phyloP scores from a whole-genome alignment of 2,329 filamentous ascomycete species.

The Dactylonectria macrodidyma region DNA sequence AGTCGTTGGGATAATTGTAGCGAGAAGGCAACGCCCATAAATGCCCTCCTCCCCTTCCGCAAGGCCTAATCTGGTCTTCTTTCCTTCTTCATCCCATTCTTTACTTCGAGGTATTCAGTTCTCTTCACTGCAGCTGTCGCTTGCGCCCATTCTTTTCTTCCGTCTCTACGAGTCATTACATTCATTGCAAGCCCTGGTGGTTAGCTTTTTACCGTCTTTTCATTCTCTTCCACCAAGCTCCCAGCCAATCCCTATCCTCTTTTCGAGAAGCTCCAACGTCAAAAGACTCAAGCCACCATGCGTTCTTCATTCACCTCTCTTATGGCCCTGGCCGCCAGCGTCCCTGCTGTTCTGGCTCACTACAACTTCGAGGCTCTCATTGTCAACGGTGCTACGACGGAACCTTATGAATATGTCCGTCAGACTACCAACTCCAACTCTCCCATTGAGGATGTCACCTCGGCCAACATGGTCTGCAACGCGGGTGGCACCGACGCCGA shows the following conservation, averaged over 20 bases:
- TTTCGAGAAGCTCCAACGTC: slow-evolving; percentile 15
- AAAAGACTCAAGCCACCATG: slow-evolving; percentile 42
- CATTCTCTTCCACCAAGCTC: slow-evolving; percentile 13
- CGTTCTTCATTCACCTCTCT: slow-evolving; percentile 46
- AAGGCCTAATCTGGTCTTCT: slow-evolving; percentile 13
- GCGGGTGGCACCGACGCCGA: slow-evolving; percentile 54
- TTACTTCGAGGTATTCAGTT: slow-evolving; percentile 39
- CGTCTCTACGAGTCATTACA: slow-evolving; percentile 44
- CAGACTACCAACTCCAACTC: slow-evolving; percentile 63
- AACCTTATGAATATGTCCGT: slow-evolving; percentile 64
- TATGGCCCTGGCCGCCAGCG: slow-evolving; percentile 45
- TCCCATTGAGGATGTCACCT: slow-evolving; percentile 57
- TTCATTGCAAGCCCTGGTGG: slow-evolving; percentile 49
- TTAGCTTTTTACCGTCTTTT: slow-evolving; percentile 22
- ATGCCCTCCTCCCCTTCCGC: slow-evolving; percentile 6
- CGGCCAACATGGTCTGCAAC: slow-evolving; percentile 57
- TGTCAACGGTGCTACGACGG: slow-evolving; percentile 61
- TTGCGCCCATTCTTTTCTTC: slow-evolving; percentile 48
- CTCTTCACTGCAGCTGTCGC: slow-evolving; percentile 44
- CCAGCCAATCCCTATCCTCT: slow-evolving; percentile 22
- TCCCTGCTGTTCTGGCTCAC: slow-evolving; percentile 52
- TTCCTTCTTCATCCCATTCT: slow-evolving; percentile 44
- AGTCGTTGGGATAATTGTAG: neutral
- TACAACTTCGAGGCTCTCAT: slow-evolving; percentile 63
- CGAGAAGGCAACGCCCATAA: slow-evolving; percentile 23